phyloP scores from a whole-genome alignment of 2,329 filamentous ascomycete genomes.

The Hymenoscyphus albidus region DNA sequence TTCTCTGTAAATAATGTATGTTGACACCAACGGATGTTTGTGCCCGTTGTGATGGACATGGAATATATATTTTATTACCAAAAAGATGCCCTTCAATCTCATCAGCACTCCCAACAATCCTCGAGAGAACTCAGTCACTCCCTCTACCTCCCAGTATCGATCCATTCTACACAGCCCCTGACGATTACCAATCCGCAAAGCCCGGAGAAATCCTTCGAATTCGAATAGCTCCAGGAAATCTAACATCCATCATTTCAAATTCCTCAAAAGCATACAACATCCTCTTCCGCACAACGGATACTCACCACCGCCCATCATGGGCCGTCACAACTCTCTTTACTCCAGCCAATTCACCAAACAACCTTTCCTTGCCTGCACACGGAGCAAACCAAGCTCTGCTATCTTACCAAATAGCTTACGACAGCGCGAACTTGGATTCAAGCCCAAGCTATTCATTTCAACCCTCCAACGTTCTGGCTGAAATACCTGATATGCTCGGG shows the following conservation, averaged over 20 bases:
- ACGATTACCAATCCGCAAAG: constrained; percentile 25
- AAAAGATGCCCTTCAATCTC: not conserved
- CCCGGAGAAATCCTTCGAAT: constrained; percentile 37
- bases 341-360: constrained; percentile 27
- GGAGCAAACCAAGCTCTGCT: constrained; percentile 29
- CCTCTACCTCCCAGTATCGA: constrained; percentile 36
- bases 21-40: no score
- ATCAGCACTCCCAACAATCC: not conserved
- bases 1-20: not conserved
- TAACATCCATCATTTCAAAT: constrained; percentile 16
- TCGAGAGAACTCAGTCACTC: not conserved
- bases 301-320: constrained; percentile 35
- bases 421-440: constrained; percentile 39
- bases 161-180: constrained; percentile 37
- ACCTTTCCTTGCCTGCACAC: not conserved
- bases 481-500: constrained; percentile 10
- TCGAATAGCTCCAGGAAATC: constrained; percentile 30
- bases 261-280: constrained; percentile 34
- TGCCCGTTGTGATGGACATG: no score
- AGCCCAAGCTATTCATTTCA: constrained; percentile 42
- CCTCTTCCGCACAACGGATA: constrained; percentile 41
- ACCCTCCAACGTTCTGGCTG: constrained; percentile 36
- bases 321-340: constrained; percentile 39
- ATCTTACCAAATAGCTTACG: constrained; percentile 42
- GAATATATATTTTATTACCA: no score